Conservation (phyloP, 257 asterid species). For the Leptodermis oblonga region DNA sequence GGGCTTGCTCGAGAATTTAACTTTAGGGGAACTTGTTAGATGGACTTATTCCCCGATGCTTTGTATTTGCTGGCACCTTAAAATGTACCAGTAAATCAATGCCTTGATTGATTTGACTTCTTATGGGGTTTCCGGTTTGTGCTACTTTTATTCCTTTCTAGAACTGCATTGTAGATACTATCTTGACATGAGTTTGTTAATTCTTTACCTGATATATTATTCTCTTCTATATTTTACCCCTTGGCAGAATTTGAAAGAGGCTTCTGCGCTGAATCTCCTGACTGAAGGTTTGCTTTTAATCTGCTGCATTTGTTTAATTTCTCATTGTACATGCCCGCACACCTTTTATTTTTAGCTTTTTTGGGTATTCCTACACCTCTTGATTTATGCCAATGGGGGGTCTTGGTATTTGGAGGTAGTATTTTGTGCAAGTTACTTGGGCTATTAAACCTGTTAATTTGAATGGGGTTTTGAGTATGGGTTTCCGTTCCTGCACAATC, state of each 20-base stretch:
- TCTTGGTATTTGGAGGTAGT: not conserved
- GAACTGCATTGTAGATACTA: not conserved
- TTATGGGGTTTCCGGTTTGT: not conserved
- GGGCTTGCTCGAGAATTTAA: not conserved
- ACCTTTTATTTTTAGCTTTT: not conserved
- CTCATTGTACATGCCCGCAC: not conserved
- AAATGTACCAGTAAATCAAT: not conserved
- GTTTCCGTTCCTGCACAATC: not conserved
- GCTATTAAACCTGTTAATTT: not conserved
- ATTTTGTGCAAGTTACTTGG: not conserved
- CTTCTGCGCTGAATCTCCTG: constrained; percentile 27
- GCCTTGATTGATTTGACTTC: not conserved
- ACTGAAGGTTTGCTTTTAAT: constrained; percentile 49
- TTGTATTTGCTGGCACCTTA: not conserved
- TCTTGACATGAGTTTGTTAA: not conserved
- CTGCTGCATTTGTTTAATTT: constrained; percentile 12
- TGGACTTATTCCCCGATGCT: not conserved
- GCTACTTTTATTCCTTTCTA: not conserved
- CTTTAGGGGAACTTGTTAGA: not conserved
- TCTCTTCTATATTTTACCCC: not conserved
- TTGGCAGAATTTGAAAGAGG: constrained; percentile 45
- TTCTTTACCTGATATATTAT: not conserved
- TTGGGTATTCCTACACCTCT: not conserved
- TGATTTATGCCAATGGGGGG: not conserved
- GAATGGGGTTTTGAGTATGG: not conserved